Conservation (phyloP, 148 eudicot species). For the Pharnaceum exiguum region DNA sequence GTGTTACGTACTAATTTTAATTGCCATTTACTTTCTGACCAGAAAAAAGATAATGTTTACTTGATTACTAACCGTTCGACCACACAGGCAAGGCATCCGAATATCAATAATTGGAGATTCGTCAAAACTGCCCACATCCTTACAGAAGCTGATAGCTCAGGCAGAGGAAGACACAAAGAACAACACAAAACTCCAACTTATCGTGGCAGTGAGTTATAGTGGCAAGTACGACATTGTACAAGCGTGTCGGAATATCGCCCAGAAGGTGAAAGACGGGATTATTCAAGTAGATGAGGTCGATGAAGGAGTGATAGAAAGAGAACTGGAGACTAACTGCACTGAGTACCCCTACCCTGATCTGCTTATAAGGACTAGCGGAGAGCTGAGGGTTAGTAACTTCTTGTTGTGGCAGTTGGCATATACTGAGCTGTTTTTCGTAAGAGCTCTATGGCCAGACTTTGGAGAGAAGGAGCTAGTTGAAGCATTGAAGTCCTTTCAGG, state of each 20-base stretch:
- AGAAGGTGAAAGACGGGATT: constrained; percentile 51
- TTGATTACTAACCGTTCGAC: background rate
- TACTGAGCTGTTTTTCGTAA: constrained; percentile 53
- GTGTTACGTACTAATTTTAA: background rate
- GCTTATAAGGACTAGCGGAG: constrained; percentile 72
- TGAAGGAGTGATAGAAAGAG: constrained; percentile 45
- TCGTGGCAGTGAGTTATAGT: constrained; percentile 63
- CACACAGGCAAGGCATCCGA: constrained; percentile 40
- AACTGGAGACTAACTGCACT: constrained; percentile 53
- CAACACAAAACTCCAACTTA: constrained; percentile 53
- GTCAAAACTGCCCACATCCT: constrained; percentile 37
- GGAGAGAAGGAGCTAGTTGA: constrained; percentile 51
- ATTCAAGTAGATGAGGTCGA: constrained; percentile 47
- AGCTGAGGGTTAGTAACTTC: constrained; percentile 75
- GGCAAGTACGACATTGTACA: constrained; percentile 65
- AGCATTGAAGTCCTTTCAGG: constrained; percentile 57
- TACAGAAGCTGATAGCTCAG: constrained; percentile 34
- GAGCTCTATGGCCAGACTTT: constrained; percentile 71
- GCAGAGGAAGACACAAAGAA: constrained; percentile 48
- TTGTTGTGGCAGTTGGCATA: constrained; percentile 80
- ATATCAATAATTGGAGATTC: constrained; percentile 59
- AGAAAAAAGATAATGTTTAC: background rate
- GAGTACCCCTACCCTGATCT: constrained; percentile 61
- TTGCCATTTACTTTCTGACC: background rate
- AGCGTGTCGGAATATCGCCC: constrained; percentile 60